These are phyloP conservation scores for Podila horticola DNA, from an alignment of 192 early-diverging fungal species.

Conservation along the genomic window DNA sequence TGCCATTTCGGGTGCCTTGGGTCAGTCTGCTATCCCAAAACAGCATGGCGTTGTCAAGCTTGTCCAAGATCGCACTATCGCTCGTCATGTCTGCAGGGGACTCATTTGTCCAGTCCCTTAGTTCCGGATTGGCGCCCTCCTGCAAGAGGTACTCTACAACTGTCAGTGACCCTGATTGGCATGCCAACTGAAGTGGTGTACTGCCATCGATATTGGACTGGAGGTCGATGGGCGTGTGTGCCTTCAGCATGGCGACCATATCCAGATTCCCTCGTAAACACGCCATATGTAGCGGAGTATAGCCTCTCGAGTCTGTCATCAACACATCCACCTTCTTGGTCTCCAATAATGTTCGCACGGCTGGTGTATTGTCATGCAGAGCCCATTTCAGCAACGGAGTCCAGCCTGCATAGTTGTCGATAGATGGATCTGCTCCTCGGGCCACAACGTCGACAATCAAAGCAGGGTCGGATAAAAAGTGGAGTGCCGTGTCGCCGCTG, in stretches of 20 bases:
- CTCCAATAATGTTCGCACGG: constrained; percentile 37
- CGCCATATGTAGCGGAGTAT: constrained; percentile 49
- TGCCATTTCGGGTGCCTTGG: not conserved
- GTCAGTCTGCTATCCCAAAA: constrained; percentile 16
- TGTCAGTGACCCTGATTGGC: constrained; percentile 22
- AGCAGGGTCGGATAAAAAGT: constrained; percentile 35
- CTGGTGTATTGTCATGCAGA: constrained; percentile 25
- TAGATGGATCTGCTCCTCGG: constrained; percentile 23
- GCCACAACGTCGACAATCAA: constrained; percentile 22
- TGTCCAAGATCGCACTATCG: constrained; percentile 33
- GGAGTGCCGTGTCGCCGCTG: constrained; percentile 51
- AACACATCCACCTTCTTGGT: constrained; percentile 19
- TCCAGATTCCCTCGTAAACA: constrained; percentile 28
- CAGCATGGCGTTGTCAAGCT: constrained; percentile 45
- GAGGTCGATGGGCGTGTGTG: constrained; percentile 15
- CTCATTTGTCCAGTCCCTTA: constrained; percentile 47
- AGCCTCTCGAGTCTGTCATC: constrained; percentile 43
- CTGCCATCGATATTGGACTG: constrained; percentile 49
- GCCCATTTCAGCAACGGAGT: constrained; percentile 53
- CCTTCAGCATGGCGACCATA: constrained; percentile 17
- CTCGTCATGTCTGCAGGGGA: constrained; percentile 49
- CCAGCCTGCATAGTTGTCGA: constrained; percentile 46
- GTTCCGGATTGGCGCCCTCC: constrained; percentile 36
- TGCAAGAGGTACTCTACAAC: constrained; percentile 45
- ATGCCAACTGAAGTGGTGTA: constrained; percentile 54